Evolutionary conservation across 176 grass and related monocot species (phyloP).

Genomic region (Ensete ventricosum): DNA sequence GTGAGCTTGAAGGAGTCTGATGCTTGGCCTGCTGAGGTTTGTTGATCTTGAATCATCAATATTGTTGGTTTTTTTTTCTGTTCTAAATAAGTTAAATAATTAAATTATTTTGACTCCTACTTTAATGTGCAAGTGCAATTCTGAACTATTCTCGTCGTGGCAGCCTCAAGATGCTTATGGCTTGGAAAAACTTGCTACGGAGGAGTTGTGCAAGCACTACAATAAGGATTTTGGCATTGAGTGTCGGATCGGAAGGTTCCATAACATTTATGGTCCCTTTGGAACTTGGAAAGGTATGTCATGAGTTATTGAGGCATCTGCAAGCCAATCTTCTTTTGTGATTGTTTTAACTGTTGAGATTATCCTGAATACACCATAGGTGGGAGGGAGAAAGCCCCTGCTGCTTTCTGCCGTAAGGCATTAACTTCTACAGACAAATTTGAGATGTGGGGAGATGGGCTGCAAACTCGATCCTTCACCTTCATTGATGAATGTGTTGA

Average conservation of each 20-base stretch:
- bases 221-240: slow-evolving; percentile 92
- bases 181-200: slow-evolving; percentile 86
- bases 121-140: slow-evolving; percentile 3
- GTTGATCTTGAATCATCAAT: slow-evolving; percentile 15
- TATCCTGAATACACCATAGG: slow-evolving; percentile 26
- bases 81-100: neutral
- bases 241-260: slow-evolving; percentile 77
- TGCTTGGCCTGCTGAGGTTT: slow-evolving; percentile 87
- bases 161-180: slow-evolving; percentile 99
- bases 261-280: slow-evolving; percentile 95
- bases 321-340: neutral
- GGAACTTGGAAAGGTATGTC: slow-evolving; percentile 89
- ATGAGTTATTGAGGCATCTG: neutral
- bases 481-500: slow-evolving; percentile 87
- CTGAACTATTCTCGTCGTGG: slow-evolving; percentile 4
- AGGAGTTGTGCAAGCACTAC: slow-evolving; percentile 99
- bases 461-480: slow-evolving; percentile 76
- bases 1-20: slow-evolving; percentile 88
- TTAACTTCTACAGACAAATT: slow-evolving; percentile 65
- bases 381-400: slow-evolving; percentile 79
- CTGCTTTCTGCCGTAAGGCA: slow-evolving; percentile 80
- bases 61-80: neutral
- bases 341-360: neutral
- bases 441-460: slow-evolving; percentile 88
- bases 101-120: neutral